Evolutionary conservation across 2,329 filamentous ascomycete species (phyloP).

Genomic region (Colletotrichum simmondsii): DNA sequence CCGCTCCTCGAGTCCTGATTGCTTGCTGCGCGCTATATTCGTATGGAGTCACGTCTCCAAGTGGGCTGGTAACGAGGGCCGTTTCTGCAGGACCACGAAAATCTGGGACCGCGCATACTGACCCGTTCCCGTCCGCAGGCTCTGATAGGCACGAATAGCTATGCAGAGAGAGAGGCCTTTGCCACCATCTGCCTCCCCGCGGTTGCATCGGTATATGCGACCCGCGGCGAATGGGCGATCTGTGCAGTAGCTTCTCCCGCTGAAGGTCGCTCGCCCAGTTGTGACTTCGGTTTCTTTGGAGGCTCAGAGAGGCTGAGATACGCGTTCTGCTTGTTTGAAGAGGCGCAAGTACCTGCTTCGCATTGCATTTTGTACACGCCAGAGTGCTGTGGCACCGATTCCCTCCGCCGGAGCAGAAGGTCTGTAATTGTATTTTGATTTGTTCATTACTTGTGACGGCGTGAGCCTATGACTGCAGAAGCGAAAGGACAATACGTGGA

Average conservation of each 20-base stretch:
- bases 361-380: not conserved
- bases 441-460: not conserved
- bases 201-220: constrained; percentile 27
- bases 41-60: not conserved
- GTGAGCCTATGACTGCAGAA: not conserved
- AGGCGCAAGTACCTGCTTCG: not conserved
- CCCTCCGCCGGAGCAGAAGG: not conserved
- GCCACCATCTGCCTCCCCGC: not conserved
- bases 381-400: not conserved
- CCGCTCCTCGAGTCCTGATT: not conserved
- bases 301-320: not conserved
- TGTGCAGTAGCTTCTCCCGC: constrained; percentile 14
- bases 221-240: constrained; percentile 28
- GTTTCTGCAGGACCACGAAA: not conserved
- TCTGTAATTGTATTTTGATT: not conserved
- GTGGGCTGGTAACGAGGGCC: not conserved
- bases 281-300: not conserved
- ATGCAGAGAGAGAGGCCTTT: not conserved
- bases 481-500: not conserved
- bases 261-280: not conserved
- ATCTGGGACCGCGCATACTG: not conserved
- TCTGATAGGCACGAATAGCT: not conserved
- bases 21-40: not conserved
- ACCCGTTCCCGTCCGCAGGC: not conserved
- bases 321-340: not conserved